Percentiles rank a stretch among this genome's conserved stretches.
These are phyloP conservation scores for Rhizopogon salebrosus DNA, from an alignment of 768 basidiomycete genomes.

Conservation along the genomic window DNA sequence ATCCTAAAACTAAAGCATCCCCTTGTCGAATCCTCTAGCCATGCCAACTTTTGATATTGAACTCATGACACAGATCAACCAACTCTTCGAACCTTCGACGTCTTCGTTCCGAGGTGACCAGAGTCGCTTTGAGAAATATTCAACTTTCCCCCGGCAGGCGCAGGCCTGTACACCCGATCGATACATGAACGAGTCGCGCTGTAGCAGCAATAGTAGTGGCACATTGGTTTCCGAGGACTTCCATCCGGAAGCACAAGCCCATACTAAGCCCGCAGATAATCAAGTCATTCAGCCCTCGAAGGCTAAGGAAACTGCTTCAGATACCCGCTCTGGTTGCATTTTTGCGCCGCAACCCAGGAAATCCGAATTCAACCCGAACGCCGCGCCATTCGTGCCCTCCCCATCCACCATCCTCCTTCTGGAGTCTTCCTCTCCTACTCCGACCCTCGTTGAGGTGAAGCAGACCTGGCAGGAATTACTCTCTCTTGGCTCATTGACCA, in stretches of 20 bases:
- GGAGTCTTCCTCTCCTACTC: background rate
- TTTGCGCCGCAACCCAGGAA: background rate
- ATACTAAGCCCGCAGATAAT: background rate
- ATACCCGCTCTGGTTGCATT: background rate
- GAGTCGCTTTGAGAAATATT: background rate
- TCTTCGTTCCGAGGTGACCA: background rate
- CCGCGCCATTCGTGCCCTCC: conserved; percentile 8
- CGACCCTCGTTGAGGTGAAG: background rate
- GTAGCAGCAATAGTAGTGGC: background rate
- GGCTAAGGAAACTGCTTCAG: background rate
- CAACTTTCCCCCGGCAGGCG: background rate
- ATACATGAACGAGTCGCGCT: background rate
- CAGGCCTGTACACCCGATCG: background rate
- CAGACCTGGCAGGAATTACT: conserved; percentile 1
- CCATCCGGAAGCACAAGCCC: background rate
- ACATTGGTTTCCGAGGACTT: conserved; percentile 4
- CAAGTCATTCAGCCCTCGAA: background rate
- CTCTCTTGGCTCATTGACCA: background rate
- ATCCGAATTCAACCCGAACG: conserved; percentile 2
- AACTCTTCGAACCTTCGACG: background rate
- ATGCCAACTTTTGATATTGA: background rate
- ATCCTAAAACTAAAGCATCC: background rate
- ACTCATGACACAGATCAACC: background rate
- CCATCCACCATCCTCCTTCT: background rate
- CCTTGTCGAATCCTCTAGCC: background rate